phyloP scores from a whole-genome alignment of 2,329 filamentous ascomycete species.

The Paecilomyces sp. region DNA sequence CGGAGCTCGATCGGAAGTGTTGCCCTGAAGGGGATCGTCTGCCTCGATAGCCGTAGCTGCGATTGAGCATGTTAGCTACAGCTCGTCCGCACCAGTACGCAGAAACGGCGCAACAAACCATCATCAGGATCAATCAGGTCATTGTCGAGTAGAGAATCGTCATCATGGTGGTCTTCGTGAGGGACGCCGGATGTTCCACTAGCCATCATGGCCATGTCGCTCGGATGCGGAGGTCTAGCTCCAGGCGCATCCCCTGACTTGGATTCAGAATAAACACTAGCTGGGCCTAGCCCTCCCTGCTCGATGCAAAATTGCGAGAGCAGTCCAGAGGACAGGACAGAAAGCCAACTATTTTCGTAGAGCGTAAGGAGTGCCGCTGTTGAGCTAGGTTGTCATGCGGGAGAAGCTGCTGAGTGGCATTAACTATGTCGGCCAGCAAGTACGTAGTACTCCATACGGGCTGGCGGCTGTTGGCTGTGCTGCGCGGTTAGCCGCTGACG shows the following conservation, averaged over 20 bases:
- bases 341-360: neutral
- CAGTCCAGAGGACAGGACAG: neutral
- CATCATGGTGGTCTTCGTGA: conserved; percentile 54
- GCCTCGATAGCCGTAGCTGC: conserved; percentile 67
- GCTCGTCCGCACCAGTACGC: neutral
- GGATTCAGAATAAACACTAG: neutral
- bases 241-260: neutral
- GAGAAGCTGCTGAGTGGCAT: neutral
- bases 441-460: neutral
- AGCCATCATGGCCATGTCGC: neutral
- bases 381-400: neutral
- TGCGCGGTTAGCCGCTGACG: neutral
- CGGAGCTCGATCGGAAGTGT: conserved; percentile 64
- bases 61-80: neutral
- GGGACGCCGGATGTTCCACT: conserved; percentile 34
- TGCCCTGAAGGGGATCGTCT: conserved; percentile 68
- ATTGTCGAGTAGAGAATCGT: conserved; percentile 57
- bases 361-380: neutral
- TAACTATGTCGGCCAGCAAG: neutral
- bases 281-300: neutral
- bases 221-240: neutral
- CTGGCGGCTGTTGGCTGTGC: neutral
- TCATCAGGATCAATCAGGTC: conserved; percentile 75
- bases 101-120: conserved; percentile 42
- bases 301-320: neutral